phyloP scores from a whole-genome alignment of 306 rosid genomes.

The Malus orientalis region DNA sequence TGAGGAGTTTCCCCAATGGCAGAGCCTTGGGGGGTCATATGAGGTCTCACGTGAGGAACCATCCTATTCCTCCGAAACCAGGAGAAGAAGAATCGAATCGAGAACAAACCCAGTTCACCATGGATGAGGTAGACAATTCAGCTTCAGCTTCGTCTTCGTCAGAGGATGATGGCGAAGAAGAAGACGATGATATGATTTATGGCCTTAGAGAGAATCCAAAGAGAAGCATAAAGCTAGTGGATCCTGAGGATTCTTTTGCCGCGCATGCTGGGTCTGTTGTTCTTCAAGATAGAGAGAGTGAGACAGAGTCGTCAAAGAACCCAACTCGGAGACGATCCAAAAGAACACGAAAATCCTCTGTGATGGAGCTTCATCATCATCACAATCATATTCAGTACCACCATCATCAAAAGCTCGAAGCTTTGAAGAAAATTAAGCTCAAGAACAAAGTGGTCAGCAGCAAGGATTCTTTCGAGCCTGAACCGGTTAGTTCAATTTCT shows the following conservation, averaged over 20 bases:
- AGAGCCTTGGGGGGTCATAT: conserved; percentile 96
- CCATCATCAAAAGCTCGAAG: conserved; percentile 11
- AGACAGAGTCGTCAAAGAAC: conserved; percentile 73
- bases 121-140: conserved; percentile 40
- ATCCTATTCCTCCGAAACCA: conserved; percentile 42
- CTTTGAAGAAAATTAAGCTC: conserved; percentile 12
- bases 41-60: conserved; percentile 95
- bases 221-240: conserved; percentile 44
- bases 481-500: conserved; percentile 65
- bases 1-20: conserved; percentile 70
- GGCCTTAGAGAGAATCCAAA: conserved; percentile 70
- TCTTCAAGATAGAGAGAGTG: conserved; percentile 78
- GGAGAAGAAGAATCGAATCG: background rate
- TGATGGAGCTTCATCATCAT: background rate
- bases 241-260: conserved; percentile 69
- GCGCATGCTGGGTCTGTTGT: conserved; percentile 50
- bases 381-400: background rate
- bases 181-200: conserved; percentile 30
- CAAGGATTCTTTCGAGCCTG: conserved; percentile 43
- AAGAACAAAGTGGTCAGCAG: background rate
- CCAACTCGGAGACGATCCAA: conserved; percentile 65
- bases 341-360: conserved; percentile 36
- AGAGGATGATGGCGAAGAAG: conserved; percentile 25
- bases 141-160: conserved; percentile 37
- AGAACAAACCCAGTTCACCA: conserved; percentile 5